Evolutionary conservation across 2,329 filamentous ascomycete genomes (phyloP).

Genomic region (Exophiala xenobiotica): DNA sequence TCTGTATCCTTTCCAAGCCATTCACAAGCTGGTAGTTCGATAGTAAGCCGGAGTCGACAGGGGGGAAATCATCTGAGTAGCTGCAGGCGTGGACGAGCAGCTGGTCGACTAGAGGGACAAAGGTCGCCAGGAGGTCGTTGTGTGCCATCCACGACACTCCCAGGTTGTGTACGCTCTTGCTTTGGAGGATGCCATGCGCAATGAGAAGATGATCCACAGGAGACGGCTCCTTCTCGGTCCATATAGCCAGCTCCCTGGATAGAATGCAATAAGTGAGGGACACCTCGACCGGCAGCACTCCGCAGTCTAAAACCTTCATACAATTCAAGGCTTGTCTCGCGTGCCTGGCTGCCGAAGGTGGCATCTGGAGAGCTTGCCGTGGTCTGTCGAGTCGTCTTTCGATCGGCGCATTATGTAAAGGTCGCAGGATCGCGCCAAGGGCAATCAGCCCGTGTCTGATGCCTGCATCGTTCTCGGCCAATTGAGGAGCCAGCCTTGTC

Average conservation of each 20-base stretch:
- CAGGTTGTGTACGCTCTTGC: too few species aligned
- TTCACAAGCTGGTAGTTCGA: constrained; percentile 2
- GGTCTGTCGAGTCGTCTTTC: not conserved
- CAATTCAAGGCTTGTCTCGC: not conserved
- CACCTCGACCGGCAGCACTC: not conserved
- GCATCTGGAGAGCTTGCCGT: too few species aligned
- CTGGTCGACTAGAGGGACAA: not conserved
- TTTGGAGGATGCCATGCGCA: not conserved
- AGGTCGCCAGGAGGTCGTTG: not conserved
- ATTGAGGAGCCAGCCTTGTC: not conserved
- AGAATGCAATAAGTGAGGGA: not conserved
- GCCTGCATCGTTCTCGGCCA: not conserved
- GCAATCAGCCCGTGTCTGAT: not conserved
- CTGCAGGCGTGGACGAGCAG: not conserved
- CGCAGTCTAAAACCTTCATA: not conserved
- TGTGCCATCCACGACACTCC: too few species aligned
- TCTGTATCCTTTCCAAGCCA: not conserved
- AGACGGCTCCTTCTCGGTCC: not conserved
- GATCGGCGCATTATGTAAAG: not conserved
- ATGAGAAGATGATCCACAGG: not conserved
- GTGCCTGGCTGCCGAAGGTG: not conserved
- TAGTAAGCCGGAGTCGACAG: not conserved
- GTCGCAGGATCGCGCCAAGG: not conserved
- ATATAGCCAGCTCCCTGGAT: not conserved
- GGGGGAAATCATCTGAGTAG: not conserved